Conservation (phyloP, 441 rosid genomes). For the Euphorbia celastroides region DNA sequence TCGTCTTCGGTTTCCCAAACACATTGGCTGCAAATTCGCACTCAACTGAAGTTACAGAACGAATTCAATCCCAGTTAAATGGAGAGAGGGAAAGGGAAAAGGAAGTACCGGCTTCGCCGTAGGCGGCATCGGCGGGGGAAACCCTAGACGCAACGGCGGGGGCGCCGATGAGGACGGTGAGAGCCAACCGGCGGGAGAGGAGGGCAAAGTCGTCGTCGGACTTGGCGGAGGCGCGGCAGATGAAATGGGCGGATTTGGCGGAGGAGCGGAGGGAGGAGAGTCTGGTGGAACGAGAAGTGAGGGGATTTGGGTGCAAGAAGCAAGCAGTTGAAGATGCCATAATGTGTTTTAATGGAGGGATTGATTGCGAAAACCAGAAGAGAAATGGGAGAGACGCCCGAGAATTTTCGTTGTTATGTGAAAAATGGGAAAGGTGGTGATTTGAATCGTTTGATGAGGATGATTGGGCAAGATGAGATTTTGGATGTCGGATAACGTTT, state of each 20-base stretch:
- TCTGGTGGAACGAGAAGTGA: conserved; percentile 49
- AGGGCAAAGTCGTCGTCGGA: conserved; percentile 38
- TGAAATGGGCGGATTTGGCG: conserved; percentile 48
- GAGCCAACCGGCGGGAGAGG: conserved; percentile 82
- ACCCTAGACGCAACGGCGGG: conserved; percentile 85
- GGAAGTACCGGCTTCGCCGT: conserved; percentile 82
- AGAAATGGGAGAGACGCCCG: background rate
- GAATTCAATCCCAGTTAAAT: too few species aligned
- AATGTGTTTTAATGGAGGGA: background rate
- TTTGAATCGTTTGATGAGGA: conserved; percentile 36
- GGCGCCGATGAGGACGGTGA: conserved; percentile 73
- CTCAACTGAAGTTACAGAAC: too few species aligned
- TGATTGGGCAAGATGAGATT: conserved; percentile 34
- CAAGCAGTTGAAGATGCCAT: conserved; percentile 80
- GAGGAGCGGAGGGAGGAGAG: conserved; percentile 22
- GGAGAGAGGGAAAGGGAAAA: background rate
- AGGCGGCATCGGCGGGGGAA: conserved; percentile 94
- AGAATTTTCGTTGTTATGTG: background rate
- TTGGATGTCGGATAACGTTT: conserved; percentile 47
- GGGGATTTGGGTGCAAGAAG: conserved; percentile 81
- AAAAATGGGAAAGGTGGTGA: conserved; percentile 24
- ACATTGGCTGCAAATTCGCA: conserved; percentile 65
- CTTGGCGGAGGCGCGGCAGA: conserved; percentile 64
- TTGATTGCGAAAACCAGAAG: too few species aligned
- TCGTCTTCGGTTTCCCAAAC: conserved; percentile 85